A percentile compares a stretch with the other conserved stretches of the same genome.
These are phyloP conservation scores for Kodamaea hsintzibuensis DNA, from an alignment of 805 yeast species.

Conservation along the genomic window DNA sequence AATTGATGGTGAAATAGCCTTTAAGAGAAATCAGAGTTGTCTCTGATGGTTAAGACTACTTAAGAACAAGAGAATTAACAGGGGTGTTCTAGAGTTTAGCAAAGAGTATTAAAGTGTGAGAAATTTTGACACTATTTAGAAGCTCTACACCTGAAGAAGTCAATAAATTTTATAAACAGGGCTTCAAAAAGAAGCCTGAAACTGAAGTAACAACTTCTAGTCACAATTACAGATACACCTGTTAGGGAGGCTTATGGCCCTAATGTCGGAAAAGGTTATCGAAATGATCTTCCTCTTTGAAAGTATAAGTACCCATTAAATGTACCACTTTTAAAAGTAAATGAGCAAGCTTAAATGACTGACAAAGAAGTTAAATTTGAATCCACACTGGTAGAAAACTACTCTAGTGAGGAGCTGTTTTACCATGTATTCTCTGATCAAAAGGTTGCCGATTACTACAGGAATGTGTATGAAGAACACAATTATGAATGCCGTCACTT, in stretches of 20 bases:
- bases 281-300: neutral
- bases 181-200: too few relatives aligned
- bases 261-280: neutral
- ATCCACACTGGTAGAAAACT: neutral
- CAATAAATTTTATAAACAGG: too few relatives aligned
- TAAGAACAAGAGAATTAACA: too few relatives aligned
- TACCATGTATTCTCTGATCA: slow-evolving; percentile 36
- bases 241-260: neutral
- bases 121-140: too few relatives aligned
- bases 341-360: neutral
- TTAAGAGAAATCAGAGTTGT: too few relatives aligned
- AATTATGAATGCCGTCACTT: slow-evolving; percentile 55
- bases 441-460: slow-evolving; percentile 45
- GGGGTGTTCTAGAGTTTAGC: too few relatives aligned
- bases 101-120: too few relatives aligned
- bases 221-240: neutral
- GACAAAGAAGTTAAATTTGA: neutral
- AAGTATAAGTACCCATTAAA: neutral
- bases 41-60: too few relatives aligned
- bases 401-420: slow-evolving; percentile 3
- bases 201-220: neutral
- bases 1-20: too few relatives aligned
- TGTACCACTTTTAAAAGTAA: too few relatives aligned
- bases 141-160: too few relatives aligned
- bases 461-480: slow-evolving; percentile 45